Evolutionary conservation across 495 filamentous ascomycete genomes (phyloP), one percentile per base, ranked within the genome.

Genomic region (Penicillium atrosanguineum): DNA sequence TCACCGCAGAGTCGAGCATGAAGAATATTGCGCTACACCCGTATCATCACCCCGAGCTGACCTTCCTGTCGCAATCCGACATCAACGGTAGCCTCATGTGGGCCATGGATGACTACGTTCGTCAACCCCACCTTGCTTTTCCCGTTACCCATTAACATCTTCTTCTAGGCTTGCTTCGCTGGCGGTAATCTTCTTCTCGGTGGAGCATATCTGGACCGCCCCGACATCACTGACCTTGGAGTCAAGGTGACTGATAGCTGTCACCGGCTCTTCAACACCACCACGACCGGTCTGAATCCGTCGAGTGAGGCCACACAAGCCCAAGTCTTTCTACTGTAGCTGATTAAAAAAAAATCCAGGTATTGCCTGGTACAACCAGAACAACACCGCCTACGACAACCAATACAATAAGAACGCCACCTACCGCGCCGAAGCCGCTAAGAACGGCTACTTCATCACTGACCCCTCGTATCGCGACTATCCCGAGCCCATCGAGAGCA

Each of bases 141-240:
- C 25, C 7, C 46, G 12, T 48, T 15, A n/a, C 8, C 26, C 12
- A 70, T 1, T 70, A 82, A 18, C 80, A 87, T 58, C 60, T 85
- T 36, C 16, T 61, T 66, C 40, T 68, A 73, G 48, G 59, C 87
- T 11, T 90, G 88, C 67, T 93, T 93, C 63, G 77, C 82, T 48
- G 88, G 86, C 18, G 89, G 89, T 6, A 90, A 86, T 63, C 87
- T 93, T 65, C 83, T 91, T 45, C 80, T 91, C n/a, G 88, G 87
- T 20, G 88, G 87, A 3, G 69, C 83, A 0, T 82, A 82, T 4
- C 80, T 91, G 15, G 65, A 74, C 18, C 61, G 73, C 19, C 68
- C 79, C 34, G 68, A 80, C 2, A 88, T 88, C 60, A 71, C 79
- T 34, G 67, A 85, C 31, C 87, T 89, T 52, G 89, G 89, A 1